Base-by-base conservation (phyloP, 768 basidiomycete genomes). In the Tylopilus sp. region DNA sequence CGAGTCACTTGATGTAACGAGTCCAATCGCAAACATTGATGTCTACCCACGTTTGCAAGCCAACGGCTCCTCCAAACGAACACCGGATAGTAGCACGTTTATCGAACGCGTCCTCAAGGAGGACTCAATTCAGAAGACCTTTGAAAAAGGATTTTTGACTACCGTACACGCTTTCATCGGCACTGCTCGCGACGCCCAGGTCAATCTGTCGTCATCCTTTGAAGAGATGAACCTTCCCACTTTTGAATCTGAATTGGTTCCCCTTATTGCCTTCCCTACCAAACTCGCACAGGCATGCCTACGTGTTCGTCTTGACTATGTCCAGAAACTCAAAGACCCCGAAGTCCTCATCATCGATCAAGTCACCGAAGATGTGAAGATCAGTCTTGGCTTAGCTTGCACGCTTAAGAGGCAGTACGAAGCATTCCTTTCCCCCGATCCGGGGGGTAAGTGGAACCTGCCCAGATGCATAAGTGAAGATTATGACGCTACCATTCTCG, bases 381-480 rank as follows among this genome's bases (percentile, higher is more conserved):
- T 95, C 51, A 87, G 87, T 61, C 86, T 99, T 48, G 90, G 89
- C 21, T 78, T 97, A 40, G 94, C 96, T 24, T 96, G 94, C 62
- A 87, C 92, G n/a, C 83, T 98, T 61, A 97, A 97, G 72, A 79
- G 88, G 55, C 93, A 97, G 68, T 97, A 97, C 71, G 84, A 93
- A 60, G 89, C 85, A n/a, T 90, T 98, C 65, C 76, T 96, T 53
- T 79, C 84, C 5, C 89, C 93, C 13, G 94, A 98, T 67, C 84
- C 86, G 2, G 85, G 83, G 19, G 86, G 89, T 16, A 85, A 88
- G 52, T 98, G 96, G 96, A 83, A 83, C 47, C 72, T 98, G 22
- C 93, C 91, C 2, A 84, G 83, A 37, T 96, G 95, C 64, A 89
- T 97, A 58, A 85, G 84, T 61, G 85, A 87, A 45, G 91, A 92